Base-by-base conservation (phyloP, 257 asterid genomes). In the Agastache rugosa region DNA sequence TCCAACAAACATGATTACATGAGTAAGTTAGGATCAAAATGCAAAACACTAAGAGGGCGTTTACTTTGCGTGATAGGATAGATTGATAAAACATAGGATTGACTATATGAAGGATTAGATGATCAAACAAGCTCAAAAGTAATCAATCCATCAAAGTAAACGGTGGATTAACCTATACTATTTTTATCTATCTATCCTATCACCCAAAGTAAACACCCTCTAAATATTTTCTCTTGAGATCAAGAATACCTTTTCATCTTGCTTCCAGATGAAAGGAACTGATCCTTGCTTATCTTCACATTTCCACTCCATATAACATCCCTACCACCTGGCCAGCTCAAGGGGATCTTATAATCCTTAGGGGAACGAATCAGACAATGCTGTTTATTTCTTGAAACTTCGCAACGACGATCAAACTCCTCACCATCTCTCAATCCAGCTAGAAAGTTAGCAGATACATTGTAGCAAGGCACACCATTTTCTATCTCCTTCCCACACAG, bases 231-330 rank as follows among this genome's bases (percentile, higher is more conserved):
- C 31, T 8, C 10, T 20, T 22, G 31, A 55, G 34, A 54, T 65
- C 12, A 45, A 76, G 66, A 82, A 31, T 80, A 92, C 99, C 98
- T 85, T 85, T 95, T 95, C 25, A 96, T 92, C 96, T 88, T 95
- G 86, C 96, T 92, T 72, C 99, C 98, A 6, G 99, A 94, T 67
- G 98, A 87, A 83, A 94, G 98, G 81, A 94, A 94, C 78, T 94
- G 99, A 75, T 92, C 98, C 84, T 92, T 92, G 75, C 96, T 84
- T 73, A 94, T 83, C 87, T 87, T 94, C 81, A 94, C 96, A 81
- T 92, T 92, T 71, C 90, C 97, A 66, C 97, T 90, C 97, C 97
- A 92, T 74, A 90, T 85, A 72, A 89, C 88, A 86, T 90, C 99
- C 78, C 93, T 89, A 71, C 99, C 96, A 60, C 87, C 70, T 31